phyloP scores from a whole-genome alignment of 2,329 filamentous ascomycete species.

The Ophiostoma novo-ulmi region DNA sequence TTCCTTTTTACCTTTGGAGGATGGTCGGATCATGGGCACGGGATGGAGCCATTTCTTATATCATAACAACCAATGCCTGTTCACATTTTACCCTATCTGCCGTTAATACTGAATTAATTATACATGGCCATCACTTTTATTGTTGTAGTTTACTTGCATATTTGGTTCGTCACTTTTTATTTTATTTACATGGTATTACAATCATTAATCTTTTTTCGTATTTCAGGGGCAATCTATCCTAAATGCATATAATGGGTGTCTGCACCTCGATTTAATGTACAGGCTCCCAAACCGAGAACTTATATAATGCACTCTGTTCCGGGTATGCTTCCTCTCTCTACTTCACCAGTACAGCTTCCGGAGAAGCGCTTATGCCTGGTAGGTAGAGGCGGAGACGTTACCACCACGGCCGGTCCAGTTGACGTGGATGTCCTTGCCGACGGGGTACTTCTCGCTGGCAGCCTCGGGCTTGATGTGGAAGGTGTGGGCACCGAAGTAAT shows the following conservation, averaged over 20 bases:
- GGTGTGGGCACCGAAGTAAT: conserved; percentile 97
- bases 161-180: background rate
- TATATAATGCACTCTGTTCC: conserved; percentile 10
- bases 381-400: conserved; percentile 94
- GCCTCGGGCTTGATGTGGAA: conserved; percentile 80
- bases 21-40: background rate
- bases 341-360: background rate
- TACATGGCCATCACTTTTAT: no score
- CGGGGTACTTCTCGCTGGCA: conserved; percentile 73
- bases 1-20: background rate
- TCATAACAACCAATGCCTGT: background rate
- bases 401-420: conserved; percentile 99
- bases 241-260: conserved; percentile 16
- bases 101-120: background rate
- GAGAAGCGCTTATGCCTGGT: conserved; percentile 67
- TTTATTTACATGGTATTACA: background rate
- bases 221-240: conserved; percentile 19
- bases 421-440: conserved; percentile 88
- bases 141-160: no score
- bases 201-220: conserved; percentile 15
- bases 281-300: conserved; percentile 7
- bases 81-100: background rate
- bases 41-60: background rate
- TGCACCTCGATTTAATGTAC: conserved; percentile 12
- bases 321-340: conserved; percentile 3